phyloP scores from a whole-genome alignment of 345 rosid species.

The Lagerstroemia speciosa region DNA sequence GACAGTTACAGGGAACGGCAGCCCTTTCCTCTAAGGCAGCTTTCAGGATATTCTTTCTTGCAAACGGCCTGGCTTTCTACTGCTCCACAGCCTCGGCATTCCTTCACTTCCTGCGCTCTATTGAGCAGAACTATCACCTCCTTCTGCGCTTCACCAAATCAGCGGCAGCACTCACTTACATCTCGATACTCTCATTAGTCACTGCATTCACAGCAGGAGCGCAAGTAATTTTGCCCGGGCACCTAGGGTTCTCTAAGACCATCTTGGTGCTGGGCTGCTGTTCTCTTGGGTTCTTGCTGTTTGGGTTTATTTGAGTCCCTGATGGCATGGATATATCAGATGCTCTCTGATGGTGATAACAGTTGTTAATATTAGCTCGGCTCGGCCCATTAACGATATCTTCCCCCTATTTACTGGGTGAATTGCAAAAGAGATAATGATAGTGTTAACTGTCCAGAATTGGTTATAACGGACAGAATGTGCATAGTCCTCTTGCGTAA shows the following conservation, averaged over 20 bases:
- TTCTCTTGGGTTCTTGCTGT: not conserved
- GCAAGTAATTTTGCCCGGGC: conserved; percentile 1
- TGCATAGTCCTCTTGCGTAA: too few relatives aligned
- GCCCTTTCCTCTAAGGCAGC: not conserved
- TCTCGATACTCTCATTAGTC: conserved; percentile 1
- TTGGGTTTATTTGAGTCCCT: conserved; percentile 4
- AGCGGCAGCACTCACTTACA: conserved; percentile 2
- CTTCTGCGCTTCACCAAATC: conserved; percentile 9
- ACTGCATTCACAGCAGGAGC: conserved; percentile 4
- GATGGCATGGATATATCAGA: not conserved
- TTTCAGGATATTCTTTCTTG: conserved; percentile 6
- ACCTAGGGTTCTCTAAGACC: not conserved
- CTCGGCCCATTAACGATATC: not conserved
- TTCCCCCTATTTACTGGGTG: not conserved
- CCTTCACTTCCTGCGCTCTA: conserved; percentile 5
- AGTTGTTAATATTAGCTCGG: not conserved
- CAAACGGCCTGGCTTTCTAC: conserved; percentile 8
- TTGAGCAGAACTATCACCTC: conserved; percentile 9
- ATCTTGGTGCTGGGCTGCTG: conserved; percentile 4
- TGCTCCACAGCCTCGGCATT: conserved; percentile 9
- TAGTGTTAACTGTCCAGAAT: not conserved
- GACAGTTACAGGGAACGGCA: not conserved
- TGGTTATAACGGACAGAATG: not conserved
- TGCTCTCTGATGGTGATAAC: not conserved
- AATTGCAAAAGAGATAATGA: not conserved